Conservation (phyloP, 1,139 yeast species). For the Saccharomyces hybrid region DNA sequence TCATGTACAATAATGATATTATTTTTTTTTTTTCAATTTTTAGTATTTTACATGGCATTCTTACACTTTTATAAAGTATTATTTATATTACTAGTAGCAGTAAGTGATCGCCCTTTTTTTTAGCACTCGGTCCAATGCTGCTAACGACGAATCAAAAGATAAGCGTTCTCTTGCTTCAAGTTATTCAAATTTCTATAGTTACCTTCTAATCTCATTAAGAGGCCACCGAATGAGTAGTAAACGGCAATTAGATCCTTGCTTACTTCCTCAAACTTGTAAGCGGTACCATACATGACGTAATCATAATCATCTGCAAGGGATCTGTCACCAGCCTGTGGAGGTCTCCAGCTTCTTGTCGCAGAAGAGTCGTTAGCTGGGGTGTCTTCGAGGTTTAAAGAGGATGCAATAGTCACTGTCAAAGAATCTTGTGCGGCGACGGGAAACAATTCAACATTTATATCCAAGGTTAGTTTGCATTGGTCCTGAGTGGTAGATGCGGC, state of each 20-base stretch:
- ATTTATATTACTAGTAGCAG: not conserved
- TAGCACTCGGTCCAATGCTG: not conserved
- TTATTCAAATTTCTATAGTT: constrained; percentile 82
- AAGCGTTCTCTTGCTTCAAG: constrained; percentile 90
- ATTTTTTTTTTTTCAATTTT: constrained; percentile 3
- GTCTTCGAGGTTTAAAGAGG: constrained; percentile 57
- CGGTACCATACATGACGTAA: constrained; percentile 97
- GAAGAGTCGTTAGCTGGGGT: constrained; percentile 51
- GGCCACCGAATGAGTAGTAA: constrained; percentile 92
- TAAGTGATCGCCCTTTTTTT: not conserved
- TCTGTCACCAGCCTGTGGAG: constrained; percentile 75
- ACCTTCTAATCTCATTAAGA: constrained; percentile 90
- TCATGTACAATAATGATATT: not conserved
- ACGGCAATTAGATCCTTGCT: constrained; percentile 62
- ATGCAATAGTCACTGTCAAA: constrained; percentile 81
- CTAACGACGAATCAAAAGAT: constrained; percentile 67
- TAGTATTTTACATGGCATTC: constrained; percentile 1
- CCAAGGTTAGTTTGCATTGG: constrained; percentile 80
- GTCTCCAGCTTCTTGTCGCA: constrained; percentile 63
- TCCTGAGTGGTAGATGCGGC: constrained; percentile 80
- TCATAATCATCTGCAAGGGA: constrained; percentile 94
- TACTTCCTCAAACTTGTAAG: constrained; percentile 91
- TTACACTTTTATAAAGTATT: constrained; percentile 3
- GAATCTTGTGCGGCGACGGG: constrained; percentile 76
- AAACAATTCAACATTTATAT: constrained; percentile 86